Percentiles rank a stretch among this genome's conserved stretches.
These are phyloP conservation scores for Aspergillus puulaauensis DNA, from an alignment of 2,329 filamentous ascomycete genomes.

Conservation along the genomic window DNA sequence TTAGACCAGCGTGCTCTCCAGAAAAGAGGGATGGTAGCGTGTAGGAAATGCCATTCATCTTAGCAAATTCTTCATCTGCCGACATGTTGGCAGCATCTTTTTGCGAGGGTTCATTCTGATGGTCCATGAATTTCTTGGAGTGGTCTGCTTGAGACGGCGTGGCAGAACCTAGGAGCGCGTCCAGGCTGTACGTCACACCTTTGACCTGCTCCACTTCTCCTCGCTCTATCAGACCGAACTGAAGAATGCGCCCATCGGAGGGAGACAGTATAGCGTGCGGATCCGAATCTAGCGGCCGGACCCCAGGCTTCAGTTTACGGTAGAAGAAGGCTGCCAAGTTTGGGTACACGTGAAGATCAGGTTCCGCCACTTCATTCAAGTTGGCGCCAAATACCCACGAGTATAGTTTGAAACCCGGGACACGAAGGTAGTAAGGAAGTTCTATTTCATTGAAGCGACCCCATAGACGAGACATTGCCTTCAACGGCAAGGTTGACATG, in stretches of 20 bases:
- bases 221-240: constrained; percentile 87
- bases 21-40: constrained; percentile 85
- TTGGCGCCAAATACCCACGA: constrained; percentile 89
- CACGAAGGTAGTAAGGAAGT: constrained; percentile 82
- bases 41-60: constrained; percentile 93
- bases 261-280: constrained; percentile 80
- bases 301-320: constrained; percentile 84
- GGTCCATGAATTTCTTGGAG: constrained; percentile 35
- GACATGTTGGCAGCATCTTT: constrained; percentile 65
- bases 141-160: constrained; percentile 46
- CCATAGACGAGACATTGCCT: constrained; percentile 86
- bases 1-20: constrained; percentile 52
- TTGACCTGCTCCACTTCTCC: constrained; percentile 98
- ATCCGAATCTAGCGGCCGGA: constrained; percentile 78
- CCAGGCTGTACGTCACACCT: constrained; percentile 95
- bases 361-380: constrained; percentile 81
- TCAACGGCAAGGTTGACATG: constrained; percentile 89
- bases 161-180: constrained; percentile 76
- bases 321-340: constrained; percentile 98
- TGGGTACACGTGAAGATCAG: constrained; percentile 83
- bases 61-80: constrained; percentile 88
- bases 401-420: constrained; percentile 90
- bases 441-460: constrained; percentile 86
- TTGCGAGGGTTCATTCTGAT: constrained; percentile 32
- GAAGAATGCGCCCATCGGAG: constrained; percentile 84